phyloP scores from a whole-genome alignment of 352 stramenopile species.

The Phytophthora quininea region DNA sequence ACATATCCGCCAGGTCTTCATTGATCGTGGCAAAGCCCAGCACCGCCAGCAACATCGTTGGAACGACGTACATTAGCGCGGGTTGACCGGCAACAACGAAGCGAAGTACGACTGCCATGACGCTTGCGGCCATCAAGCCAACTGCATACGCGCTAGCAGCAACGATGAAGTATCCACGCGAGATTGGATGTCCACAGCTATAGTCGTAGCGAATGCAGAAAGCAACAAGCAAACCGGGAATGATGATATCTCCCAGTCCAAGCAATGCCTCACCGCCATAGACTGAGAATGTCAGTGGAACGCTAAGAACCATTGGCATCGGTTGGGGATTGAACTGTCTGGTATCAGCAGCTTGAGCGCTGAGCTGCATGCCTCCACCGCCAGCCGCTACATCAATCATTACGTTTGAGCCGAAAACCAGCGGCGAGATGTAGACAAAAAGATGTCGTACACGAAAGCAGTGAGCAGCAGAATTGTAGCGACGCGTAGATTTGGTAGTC shows the following conservation, averaged over 20 bases:
- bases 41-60: constrained; percentile 82
- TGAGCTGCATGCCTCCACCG: constrained; percentile 35
- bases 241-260: constrained; percentile 94
- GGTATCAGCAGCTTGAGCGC: constrained; percentile 9
- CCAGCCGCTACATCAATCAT: constrained; percentile 93
- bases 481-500: constrained; percentile 77
- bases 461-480: constrained; percentile 82
- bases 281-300: constrained; percentile 90
- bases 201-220: constrained; percentile 94
- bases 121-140: constrained; percentile 92
- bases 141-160: constrained; percentile 83
- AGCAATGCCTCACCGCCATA: constrained; percentile 91
- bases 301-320: constrained; percentile 77
- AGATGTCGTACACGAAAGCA: constrained; percentile 94
- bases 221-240: constrained; percentile 91
- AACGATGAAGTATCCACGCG: constrained; percentile 79
- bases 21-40: constrained; percentile 54
- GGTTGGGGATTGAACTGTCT: constrained; percentile 11
- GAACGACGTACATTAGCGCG: constrained; percentile 96
- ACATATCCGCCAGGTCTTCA: constrained; percentile 74
- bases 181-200: constrained; percentile 55
- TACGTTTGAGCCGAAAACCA: constrained; percentile 82
- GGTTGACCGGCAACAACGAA: constrained; percentile 89
- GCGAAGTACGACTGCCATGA: constrained; percentile 91
- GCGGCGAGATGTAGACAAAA: constrained; percentile 94